Evolutionary conservation across 345 rosid species (phyloP).

Genomic region (Camelina sativa): DNA sequence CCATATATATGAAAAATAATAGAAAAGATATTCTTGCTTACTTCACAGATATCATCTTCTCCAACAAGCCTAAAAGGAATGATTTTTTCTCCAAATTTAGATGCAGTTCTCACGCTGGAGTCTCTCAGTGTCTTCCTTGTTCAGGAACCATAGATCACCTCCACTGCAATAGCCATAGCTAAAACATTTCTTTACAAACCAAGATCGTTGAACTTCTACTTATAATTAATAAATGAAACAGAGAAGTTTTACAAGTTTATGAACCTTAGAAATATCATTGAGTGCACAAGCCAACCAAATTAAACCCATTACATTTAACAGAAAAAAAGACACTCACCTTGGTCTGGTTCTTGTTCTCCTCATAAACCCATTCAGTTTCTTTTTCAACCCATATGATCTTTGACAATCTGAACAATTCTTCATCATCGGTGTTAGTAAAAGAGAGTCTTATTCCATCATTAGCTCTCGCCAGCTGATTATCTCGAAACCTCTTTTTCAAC

Average conservation of each 20-base stretch:
- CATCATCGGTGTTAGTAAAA: slow-evolving; percentile 10
- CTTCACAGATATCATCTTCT: neutral
- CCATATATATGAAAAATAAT: too few relatives aligned
- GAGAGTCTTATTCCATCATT: neutral
- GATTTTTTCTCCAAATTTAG: too few relatives aligned
- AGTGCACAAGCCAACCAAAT: neutral
- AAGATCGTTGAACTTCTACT: neutral
- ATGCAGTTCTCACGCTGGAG: slow-evolving; percentile 21
- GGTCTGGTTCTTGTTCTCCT: neutral
- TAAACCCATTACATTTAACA: neutral
- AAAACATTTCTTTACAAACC: neutral
- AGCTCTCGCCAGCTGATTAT: neutral
- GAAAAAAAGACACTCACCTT: slow-evolving; percentile 10
- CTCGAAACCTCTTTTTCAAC: slow-evolving; percentile 9
- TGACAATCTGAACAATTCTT: slow-evolving; percentile 5
- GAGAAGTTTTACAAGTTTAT: slow-evolving; percentile 15
- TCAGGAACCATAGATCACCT: slow-evolving; percentile 65
- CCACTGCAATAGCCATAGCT: slow-evolving; percentile 52
- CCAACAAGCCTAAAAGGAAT: neutral
- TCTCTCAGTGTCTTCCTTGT: slow-evolving; percentile 63
- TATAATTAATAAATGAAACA: slow-evolving; percentile 17
- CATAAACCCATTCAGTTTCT: neutral
- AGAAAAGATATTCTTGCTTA: slow-evolving; percentile 56
- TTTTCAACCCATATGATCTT: slow-evolving; percentile 12
- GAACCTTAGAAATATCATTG: slow-evolving; percentile 51